These are phyloP conservation scores for Tuber borchii DNA, from an alignment of 495 filamentous ascomycete genomes.

Conservation along the genomic window DNA sequence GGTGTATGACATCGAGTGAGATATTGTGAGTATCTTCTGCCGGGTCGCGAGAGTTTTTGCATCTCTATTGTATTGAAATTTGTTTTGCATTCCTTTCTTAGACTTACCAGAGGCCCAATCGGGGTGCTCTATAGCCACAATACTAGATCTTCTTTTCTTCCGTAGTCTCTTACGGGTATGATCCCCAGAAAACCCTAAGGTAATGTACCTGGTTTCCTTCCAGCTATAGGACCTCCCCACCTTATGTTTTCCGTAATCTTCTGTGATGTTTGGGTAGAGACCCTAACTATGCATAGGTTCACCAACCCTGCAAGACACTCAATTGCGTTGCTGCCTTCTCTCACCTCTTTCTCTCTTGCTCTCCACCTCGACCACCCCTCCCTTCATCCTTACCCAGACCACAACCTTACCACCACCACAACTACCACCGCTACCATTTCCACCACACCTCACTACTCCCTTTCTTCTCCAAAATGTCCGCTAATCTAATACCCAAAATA, in stretches of 20 bases:
- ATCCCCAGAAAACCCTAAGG: neutral
- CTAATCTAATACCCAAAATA: neutral
- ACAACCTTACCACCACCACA: neutral
- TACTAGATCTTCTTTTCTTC: neutral
- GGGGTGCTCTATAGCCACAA: fast-evolving
- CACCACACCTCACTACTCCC: neutral
- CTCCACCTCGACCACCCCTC: neutral
- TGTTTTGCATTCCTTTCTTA: neutral
- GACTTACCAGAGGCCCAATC: neutral
- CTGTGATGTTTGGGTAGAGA: neutral
- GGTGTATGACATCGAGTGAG: neutral
- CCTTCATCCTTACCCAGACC: neutral
- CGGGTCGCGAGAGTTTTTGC: neutral
- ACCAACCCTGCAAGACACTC: neutral
- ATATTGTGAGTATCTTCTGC: neutral
- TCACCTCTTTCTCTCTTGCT: neutral
- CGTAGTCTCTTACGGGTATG: neutral
- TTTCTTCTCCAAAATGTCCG: neutral
- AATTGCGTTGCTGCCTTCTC: fast-evolving
- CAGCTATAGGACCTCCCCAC: neutral
- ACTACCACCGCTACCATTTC: too few species aligned
- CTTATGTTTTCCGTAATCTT: neutral
- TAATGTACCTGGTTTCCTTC: neutral
- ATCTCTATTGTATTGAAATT: neutral
- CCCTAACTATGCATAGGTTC: neutral